phyloP scores from a whole-genome alignment of 2,329 filamentous ascomycete genomes.

The Volutella citrinella region DNA sequence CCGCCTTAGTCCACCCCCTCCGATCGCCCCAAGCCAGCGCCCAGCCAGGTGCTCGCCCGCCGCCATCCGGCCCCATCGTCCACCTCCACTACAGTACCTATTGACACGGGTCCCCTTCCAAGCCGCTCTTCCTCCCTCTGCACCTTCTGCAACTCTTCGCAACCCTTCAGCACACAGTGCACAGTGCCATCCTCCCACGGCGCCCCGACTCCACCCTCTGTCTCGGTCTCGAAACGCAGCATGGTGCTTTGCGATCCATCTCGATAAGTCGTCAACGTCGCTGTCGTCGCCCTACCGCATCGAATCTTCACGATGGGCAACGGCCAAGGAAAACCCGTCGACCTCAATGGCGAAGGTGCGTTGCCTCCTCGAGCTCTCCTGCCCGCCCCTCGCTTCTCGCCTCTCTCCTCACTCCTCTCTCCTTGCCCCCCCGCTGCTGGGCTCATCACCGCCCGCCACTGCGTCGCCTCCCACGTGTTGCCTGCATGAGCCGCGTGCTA shows the following conservation, averaged over 20 bases:
- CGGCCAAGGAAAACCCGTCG: constrained; percentile 88
- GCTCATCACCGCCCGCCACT: constrained; percentile 10
- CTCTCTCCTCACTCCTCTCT: constrained; percentile 2
- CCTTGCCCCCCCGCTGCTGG: constrained; percentile 10
- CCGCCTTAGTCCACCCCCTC: constrained; percentile 6
- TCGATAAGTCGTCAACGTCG: constrained; percentile 28
- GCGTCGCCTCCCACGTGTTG: constrained; percentile 21
- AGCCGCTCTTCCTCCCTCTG: constrained; percentile 5
- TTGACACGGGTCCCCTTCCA: constrained; percentile 6
- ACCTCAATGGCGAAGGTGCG: constrained; percentile 87
- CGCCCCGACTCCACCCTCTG: constrained; percentile 22
- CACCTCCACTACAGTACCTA: constrained; percentile 4
- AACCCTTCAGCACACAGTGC: constrained; percentile 1
- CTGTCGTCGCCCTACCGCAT: constrained; percentile 23
- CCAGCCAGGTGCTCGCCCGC: constrained; percentile 17
- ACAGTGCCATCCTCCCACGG: constrained; percentile 25
- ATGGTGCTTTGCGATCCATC: constrained; percentile 26
- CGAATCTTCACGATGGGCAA: constrained; percentile 71
- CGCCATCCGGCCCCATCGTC: constrained; percentile 11
- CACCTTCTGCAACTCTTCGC: too few relatives aligned
- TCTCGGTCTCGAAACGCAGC: constrained; percentile 23
- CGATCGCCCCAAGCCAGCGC: too few relatives aligned
- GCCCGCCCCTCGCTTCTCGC: too few relatives aligned
- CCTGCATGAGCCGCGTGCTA: constrained; percentile 18
- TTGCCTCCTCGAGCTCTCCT: constrained; percentile 9